Base-by-base conservation (phyloP, 768 basidiomycete species). In the Russula sp. region DNA sequence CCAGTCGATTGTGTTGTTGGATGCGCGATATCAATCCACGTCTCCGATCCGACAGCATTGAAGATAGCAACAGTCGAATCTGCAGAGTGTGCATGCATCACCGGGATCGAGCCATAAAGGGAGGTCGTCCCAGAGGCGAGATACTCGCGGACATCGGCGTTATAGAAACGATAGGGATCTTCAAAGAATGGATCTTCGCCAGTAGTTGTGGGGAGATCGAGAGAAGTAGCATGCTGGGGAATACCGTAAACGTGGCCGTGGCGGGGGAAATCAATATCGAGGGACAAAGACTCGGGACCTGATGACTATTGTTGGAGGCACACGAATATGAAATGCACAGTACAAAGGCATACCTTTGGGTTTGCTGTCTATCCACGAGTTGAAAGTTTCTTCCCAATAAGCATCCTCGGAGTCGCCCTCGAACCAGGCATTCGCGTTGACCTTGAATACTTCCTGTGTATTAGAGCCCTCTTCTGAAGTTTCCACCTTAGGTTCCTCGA, bases 81-180 rank as follows among this genome's bases (percentile, higher is more conserved):
- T 37, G 82, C 76, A 0, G 92, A 88, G 68, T 98, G 96, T 0
- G 97, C 96, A 68, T 99, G 94, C 79, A 99, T 84, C 66, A 98
- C 74, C 13, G 91, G 96, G 61, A 98, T 90, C 20, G 89, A 85
- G 54, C 96, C 95, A 70, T 98, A 98, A 54, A 98, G 84, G 1
- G 90, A 86, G 68, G 87, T 85, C 2, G 86, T 76, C 1, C 86
- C 86, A 27, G 86, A 87, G 0, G 92, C 85, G 31, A 89, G 83
- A 74, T 98, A 98, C 75, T 99, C 95, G 72, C 98, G 98, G 45
- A 98, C 94, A 70, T 99, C 97, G 56, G 88, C 77, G 70, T 99
- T 99, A 77, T 88, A 97, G 3, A 99, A 84, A 31, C 97, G 85
- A 76, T 95, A 98, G 0, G 97, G 97, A 37, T 98, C 97, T 2